Percentiles rank a stretch among this genome's conserved stretches.
phyloP scores from a whole-genome alignment of 495 filamentous ascomycete genomes.

The Coniosporium apollinis region DNA sequence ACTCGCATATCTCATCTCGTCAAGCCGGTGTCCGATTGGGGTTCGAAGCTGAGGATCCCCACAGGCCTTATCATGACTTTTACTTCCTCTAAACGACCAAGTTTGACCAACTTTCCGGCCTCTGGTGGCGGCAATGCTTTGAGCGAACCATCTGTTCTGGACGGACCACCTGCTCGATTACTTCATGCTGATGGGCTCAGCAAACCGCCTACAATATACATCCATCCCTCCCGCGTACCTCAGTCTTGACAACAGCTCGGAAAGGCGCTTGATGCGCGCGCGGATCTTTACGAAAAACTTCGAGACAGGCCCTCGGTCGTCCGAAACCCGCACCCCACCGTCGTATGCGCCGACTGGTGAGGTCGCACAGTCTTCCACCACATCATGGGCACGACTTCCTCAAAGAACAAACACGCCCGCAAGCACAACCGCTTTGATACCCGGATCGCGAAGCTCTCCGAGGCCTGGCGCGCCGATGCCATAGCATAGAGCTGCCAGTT shows the following conservation, averaged over 20 bases:
- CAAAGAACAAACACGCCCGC: slow-evolving; percentile 61
- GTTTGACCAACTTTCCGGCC: slow-evolving; percentile 57
- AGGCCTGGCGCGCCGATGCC: slow-evolving; percentile 46
- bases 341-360: slow-evolving; percentile 56
- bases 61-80: slow-evolving; percentile 65
- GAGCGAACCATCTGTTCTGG: slow-evolving; percentile 78
- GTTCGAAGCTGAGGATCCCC: too few relatives aligned
- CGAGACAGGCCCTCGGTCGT: slow-evolving; percentile 74
- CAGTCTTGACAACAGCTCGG: slow-evolving; percentile 68
- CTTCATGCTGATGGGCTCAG: slow-evolving; percentile 65
- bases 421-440: slow-evolving; percentile 84
- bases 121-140: too few relatives aligned
- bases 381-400: slow-evolving; percentile 65
- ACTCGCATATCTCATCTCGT: too few relatives aligned
- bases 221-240: slow-evolving; percentile 69
- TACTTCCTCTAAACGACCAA: slow-evolving; percentile 62
- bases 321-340: slow-evolving; percentile 57
- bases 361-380: slow-evolving; percentile 84
- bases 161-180: slow-evolving; percentile 87
- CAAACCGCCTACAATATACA: slow-evolving; percentile 46
- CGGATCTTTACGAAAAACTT: slow-evolving; percentile 93
- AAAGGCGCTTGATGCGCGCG: slow-evolving; percentile 87
- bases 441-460: slow-evolving; percentile 63
- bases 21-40: too few relatives aligned
- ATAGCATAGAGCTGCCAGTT: too few relatives aligned